Evolutionary conservation across 352 stramenopile genomes (phyloP), one percentile per base, ranked within the genome.

Genomic region (Phytophthora syringae): DNA sequence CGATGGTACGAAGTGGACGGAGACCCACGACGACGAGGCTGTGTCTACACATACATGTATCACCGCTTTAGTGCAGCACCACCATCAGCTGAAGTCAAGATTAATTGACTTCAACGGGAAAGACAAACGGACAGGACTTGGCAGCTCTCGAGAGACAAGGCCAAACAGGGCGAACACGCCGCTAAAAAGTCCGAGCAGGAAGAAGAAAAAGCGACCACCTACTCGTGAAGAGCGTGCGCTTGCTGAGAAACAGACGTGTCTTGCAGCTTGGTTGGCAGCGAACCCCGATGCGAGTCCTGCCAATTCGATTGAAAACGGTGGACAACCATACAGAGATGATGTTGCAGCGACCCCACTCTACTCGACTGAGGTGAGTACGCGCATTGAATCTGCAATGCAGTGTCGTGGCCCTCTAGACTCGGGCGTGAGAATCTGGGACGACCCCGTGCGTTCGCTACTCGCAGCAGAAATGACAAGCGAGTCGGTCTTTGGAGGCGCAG

Each of bases 381-480:
- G 70, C 16, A 83, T 88, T 5, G 53, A 73, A 34, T 30, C 40
- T 6, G 57, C 64, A 30, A 80, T 85, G 53, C 66, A 67, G 25
- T 63, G 66, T 39, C 53, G 24, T 40, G 48, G 30, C 20, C 36
- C 42, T 36, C 32, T 70, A 0, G 66, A 70, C 27, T 52, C 36
- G 6, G 60, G 55, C 12, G 50, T 70, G 6, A 64, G 76, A 7
- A 57, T 88, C 10, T 88, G 79, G 42, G 36, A 59, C 7, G 77
- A 90, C 27, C 56, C 72, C 2, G 77, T 90, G 1, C 67, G 74
- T 9, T 90, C 79, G n/a, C 30, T 75, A 5, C 69, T 88, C 24
- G 81, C 77, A 16, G 65, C 67, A 1, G 79, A 90, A 30, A 82
- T 88, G 65, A 87, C 67, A 30, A 88, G 79, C 37, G 81, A 88